Evolutionary conservation across 192 early-diverging fungal species (phyloP).

Genomic region (Linderina pennispora): DNA sequence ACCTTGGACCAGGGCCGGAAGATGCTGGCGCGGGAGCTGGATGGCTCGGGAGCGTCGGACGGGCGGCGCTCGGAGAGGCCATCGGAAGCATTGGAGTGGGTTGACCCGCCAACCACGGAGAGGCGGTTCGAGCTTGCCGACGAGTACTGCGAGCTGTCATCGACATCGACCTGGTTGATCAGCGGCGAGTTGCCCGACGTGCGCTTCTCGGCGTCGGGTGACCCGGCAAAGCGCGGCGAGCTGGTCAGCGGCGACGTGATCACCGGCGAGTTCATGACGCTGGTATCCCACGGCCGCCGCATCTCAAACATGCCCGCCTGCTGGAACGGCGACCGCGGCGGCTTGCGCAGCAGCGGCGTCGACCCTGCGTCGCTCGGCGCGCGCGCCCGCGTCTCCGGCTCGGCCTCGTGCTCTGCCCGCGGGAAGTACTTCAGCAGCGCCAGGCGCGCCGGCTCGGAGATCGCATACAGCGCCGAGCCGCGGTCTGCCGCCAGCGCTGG

Average conservation of each 20-base stretch:
- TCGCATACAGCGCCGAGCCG: constrained; percentile 28
- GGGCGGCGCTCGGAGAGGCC: constrained; percentile 34
- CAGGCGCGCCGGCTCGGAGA: constrained; percentile 21
- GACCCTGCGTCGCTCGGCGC: constrained; percentile 27
- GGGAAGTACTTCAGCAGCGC: constrained; percentile 36
- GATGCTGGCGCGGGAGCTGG: constrained; percentile 27
- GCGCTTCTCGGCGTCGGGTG: too few relatives aligned
- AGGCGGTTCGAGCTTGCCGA: too few relatives aligned
- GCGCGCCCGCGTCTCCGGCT: constrained; percentile 10
- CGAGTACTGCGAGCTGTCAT: too few relatives aligned
- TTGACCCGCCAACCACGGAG: too few relatives aligned
- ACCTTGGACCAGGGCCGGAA: constrained; percentile 46
- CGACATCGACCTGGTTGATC: constrained; percentile 16
- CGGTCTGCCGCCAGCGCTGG: constrained; percentile 19
- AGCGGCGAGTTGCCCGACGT: constrained; percentile 24
- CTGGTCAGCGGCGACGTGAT: constrained; percentile 35
- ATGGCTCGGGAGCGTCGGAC: constrained; percentile 23
- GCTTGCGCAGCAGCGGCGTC: constrained; percentile 8
- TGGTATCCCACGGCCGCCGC: constrained; percentile 31
- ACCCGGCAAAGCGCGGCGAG: constrained; percentile 7
- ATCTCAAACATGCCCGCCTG: not conserved
- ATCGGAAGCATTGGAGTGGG: too few relatives aligned
- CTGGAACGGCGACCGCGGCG: constrained; percentile 28
- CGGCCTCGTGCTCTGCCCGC: not conserved
- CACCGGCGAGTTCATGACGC: constrained; percentile 25